Percentiles rank a stretch among this genome's conserved stretches.
Conservation (phyloP, 1,284 basidiomycete species). For the Leccinum griseonigrum region DNA sequence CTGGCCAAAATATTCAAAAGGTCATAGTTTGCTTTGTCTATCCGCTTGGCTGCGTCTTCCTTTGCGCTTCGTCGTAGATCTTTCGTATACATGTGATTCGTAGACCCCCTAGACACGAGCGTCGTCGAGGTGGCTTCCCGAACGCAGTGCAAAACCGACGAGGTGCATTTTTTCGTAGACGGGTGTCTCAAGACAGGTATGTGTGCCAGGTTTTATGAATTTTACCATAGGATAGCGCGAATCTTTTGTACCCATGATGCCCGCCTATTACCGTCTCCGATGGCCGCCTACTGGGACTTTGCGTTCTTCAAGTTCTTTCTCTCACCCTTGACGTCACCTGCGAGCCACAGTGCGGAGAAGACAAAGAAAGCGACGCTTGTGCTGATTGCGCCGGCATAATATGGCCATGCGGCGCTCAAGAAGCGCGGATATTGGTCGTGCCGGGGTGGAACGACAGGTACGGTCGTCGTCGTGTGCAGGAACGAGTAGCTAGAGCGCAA, state of each 20-base stretch:
- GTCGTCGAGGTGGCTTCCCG: conserved; percentile 2
- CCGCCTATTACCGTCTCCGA: background rate
- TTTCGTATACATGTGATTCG: conserved; percentile 24
- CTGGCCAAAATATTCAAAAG: conserved; percentile 60
- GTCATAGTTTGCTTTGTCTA: conserved; percentile 14
- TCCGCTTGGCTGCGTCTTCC: background rate
- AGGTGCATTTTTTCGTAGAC: conserved; percentile 8
- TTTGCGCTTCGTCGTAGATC: conserved; percentile 17
- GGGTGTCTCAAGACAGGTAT: conserved; percentile 20
- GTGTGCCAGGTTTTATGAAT: conserved; percentile 14
- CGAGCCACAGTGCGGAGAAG: conserved; percentile 85
- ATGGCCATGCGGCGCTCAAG: conserved; percentile 92
- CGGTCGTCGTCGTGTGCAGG: conserved; percentile 71
- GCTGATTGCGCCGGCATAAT: conserved; percentile 87
- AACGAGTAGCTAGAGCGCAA: conserved; percentile 56
- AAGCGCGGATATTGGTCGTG: conserved; percentile 96
- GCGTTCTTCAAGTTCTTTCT: conserved; percentile 46
- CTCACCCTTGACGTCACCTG: conserved; percentile 56
- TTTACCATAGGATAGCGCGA: conserved; percentile 4
- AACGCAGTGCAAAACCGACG: background rate
- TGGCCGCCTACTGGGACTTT: conserved; percentile 47
- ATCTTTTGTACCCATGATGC: conserved; percentile 4
- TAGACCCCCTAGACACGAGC: conserved; percentile 22
- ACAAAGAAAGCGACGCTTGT: conserved; percentile 82
- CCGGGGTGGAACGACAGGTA: conserved; percentile 88